These are phyloP conservation scores for Berkeleyomyces rouxiae DNA, from an alignment of 2,329 filamentous ascomycete genomes.

Conservation along the genomic window DNA sequence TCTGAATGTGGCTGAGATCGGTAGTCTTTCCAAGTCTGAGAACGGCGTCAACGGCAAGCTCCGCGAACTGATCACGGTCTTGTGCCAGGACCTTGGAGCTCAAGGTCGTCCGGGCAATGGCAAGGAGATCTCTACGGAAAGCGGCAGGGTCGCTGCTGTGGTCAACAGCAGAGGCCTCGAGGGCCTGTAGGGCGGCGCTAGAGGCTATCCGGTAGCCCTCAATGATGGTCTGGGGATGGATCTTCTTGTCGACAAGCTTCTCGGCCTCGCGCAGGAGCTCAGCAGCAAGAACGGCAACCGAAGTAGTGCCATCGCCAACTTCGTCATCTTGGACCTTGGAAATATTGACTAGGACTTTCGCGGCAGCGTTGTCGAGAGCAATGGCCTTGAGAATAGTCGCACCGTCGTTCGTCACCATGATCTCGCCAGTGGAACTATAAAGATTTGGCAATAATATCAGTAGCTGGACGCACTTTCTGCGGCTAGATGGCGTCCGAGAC, in stretches of 20 bases:
- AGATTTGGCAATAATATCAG: background rate
- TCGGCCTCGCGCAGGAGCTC: constrained; percentile 93
- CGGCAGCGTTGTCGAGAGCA: constrained; percentile 92
- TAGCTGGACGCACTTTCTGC: background rate
- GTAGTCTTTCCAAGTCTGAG: constrained; percentile 77
- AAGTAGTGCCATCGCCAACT: constrained; percentile 94
- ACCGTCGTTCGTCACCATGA: constrained; percentile 97
- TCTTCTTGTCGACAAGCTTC: constrained; percentile 94
- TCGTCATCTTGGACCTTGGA: constrained; percentile 99
- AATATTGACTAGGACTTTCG: constrained; percentile 97
- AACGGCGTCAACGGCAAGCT: constrained; percentile 80
- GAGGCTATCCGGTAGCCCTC: constrained; percentile 98
- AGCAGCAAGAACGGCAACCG: constrained; percentile 87
- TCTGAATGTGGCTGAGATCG: constrained; percentile 93
- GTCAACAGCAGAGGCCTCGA: constrained; percentile 74
- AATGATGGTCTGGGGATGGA: constrained; percentile 98
- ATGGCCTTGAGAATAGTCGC: constrained; percentile 97
- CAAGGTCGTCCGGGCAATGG: constrained; percentile 86
- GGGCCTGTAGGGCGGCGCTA: constrained; percentile 64
- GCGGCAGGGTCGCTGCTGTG: constrained; percentile 68
- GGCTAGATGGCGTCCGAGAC: background rate
- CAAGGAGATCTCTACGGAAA: constrained; percentile 76
- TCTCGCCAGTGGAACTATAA: constrained; percentile 74
- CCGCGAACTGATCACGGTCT: constrained; percentile 80
- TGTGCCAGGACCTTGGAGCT: constrained; percentile 95